These are phyloP conservation scores for Candida sanyaensis DNA, from an alignment of 1,139 yeast genomes.

Conservation along the genomic window DNA sequence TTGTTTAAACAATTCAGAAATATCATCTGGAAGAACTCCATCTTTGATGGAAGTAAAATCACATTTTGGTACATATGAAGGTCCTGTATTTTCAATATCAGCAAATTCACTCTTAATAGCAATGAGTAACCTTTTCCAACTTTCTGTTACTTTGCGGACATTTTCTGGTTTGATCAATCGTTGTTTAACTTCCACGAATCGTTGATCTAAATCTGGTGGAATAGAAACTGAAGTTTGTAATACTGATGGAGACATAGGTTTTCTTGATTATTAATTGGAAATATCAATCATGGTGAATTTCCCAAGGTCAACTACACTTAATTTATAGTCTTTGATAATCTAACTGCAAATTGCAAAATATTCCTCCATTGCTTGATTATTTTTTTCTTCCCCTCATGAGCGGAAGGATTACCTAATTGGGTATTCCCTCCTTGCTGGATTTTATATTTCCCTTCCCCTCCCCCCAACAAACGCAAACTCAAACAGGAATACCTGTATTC, in stretches of 20 bases:
- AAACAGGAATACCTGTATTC: too few relatives aligned
- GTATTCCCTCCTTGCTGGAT: neutral
- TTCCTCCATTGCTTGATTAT: neutral
- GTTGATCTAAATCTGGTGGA: conserved; percentile 15
- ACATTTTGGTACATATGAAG: conserved; percentile 18
- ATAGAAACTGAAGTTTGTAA: neutral
- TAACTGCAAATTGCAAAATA: too few relatives aligned
- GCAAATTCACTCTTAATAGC: conserved; percentile 19
- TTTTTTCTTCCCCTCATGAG: neutral
- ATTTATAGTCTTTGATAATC: too few relatives aligned
- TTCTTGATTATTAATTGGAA: neutral
- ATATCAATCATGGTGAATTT: too few relatives aligned
- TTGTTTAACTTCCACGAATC: conserved; percentile 17
- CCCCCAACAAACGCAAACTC: neutral
- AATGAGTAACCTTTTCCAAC: conserved; percentile 24
- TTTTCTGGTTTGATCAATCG: conserved; percentile 22
- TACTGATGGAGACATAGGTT: conserved; percentile 10
- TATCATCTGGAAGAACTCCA: conserved; percentile 15
- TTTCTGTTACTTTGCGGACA: conserved; percentile 19
- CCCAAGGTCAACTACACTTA: neutral
- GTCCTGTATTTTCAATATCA: conserved; percentile 17
- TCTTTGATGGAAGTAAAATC: conserved; percentile 18
- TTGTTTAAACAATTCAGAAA: conserved; percentile 14
- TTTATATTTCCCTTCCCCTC: neutral
- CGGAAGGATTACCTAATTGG: conserved; percentile 2